Base-by-base conservation (phyloP, 2,329 filamentous ascomycete species). In the Alternaria triticina region DNA sequence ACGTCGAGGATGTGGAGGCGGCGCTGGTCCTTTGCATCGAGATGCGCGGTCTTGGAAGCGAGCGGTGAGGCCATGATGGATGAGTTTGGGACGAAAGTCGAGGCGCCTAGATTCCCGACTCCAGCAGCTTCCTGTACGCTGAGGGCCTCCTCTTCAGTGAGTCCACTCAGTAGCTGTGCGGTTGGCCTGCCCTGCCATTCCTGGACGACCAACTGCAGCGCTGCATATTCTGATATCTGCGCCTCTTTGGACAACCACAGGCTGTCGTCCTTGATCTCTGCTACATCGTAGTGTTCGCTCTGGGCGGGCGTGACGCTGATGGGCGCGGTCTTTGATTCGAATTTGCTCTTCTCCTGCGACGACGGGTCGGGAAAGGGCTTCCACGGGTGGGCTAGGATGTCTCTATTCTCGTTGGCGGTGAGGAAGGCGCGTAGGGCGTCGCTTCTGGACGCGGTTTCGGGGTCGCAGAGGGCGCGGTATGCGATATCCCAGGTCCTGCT, bases 121-220 rank as follows among this genome's bases (percentile, higher is more conserved):
- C 90, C 91, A 12, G 90, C 87, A 15, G 91, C 91, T 72, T 91
- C 91, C 72, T 91, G 89, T 49, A 96, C 82, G 72, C 92, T 94
- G 59, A 89, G 86, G 15, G 89, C 84, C 83, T 96, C 93, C 70
- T 96, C 92, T 50, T 90, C 89, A 0, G 92, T 93, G 60, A 95
- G 88, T 1, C 89, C 88, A 13, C 87, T 87, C 45, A 89, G 84
- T 2, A 97, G 86, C 71, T 94, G 90, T 49, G 86, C 85, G n/a
- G 88, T 85, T n/a, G 93, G 84, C 36, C 93, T 88, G 67, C 87
- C 88, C 81, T 98, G 95, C 85, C 91, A 92, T 84, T 98, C 96
- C 49, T 96, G 82, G 7, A 96, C 83, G 3, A 90, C 90, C 46
- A 97, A 85, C 63, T 96, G 88, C 73, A 99, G 84, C 25, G 95